Conservation (phyloP, 345 rosid genomes). For the Eucalyptus erythrocorys region DNA sequence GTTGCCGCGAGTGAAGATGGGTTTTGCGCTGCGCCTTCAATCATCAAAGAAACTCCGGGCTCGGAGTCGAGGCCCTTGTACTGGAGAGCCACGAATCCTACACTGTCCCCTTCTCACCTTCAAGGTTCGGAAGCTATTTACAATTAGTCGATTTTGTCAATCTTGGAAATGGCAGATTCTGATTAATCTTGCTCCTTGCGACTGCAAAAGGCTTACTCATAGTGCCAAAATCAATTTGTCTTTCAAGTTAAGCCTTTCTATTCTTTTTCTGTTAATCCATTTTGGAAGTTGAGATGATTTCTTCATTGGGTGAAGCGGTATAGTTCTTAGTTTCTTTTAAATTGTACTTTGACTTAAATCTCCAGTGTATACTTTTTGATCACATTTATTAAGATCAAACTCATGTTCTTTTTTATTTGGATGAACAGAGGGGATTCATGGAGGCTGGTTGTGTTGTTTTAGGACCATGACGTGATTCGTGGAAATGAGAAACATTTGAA, state of each 20-base stretch:
- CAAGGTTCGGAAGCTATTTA: conserved; percentile 26
- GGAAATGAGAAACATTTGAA: background rate
- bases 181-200: background rate
- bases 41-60: conserved; percentile 8
- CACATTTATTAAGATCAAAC: background rate
- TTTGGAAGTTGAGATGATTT: background rate
- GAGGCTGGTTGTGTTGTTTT: background rate
- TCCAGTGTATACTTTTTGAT: background rate
- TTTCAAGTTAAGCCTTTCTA: background rate
- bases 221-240: background rate
- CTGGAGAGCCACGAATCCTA: conserved; percentile 82
- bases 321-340: background rate
- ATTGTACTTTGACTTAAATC: background rate
- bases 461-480: background rate
- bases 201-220: background rate
- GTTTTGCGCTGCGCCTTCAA: conserved; percentile 61
- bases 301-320: background rate
- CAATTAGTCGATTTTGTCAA: background rate
- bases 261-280: background rate
- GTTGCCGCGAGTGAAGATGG: conserved; percentile 39
- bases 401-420: background rate
- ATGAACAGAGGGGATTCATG: background rate
- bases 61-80: conserved; percentile 37
- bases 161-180: background rate
- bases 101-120: conserved; percentile 81